Percentiles rank a stretch among this genome's conserved stretches.
These are phyloP conservation scores for Venturiaceae sp. DNA, from an alignment of 2,329 filamentous ascomycete species.

Conservation along the genomic window DNA sequence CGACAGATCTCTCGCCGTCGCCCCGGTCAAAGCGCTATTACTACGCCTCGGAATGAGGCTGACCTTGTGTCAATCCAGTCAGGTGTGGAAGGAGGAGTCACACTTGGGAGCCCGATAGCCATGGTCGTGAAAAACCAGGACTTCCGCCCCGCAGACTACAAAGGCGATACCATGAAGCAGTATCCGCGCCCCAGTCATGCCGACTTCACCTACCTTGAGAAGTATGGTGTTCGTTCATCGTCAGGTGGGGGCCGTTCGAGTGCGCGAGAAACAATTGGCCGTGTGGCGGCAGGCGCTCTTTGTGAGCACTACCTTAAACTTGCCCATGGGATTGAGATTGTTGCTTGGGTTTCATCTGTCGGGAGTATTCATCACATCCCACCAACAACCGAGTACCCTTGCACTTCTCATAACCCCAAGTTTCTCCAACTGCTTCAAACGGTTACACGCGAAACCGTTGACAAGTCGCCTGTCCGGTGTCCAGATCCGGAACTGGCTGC, in stretches of 20 bases:
- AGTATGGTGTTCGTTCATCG: constrained; percentile 1
- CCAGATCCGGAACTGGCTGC: constrained; percentile 55
- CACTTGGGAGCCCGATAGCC: too few relatives aligned
- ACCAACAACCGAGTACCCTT: constrained; percentile 56
- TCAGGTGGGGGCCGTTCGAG: neutral
- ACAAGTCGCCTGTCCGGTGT: constrained; percentile 74
- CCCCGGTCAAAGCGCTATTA: too few relatives aligned
- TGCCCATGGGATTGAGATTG: constrained; percentile 78
- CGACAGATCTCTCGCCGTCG: too few relatives aligned
- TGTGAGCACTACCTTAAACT: constrained; percentile 83
- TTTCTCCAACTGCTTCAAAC: constrained; percentile 66
- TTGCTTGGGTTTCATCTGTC: constrained; percentile 80
- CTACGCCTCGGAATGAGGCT: too few relatives aligned
- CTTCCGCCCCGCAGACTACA: too few relatives aligned
- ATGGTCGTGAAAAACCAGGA: too few relatives aligned
- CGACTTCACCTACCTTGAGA: constrained; percentile 2
- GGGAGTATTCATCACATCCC: constrained; percentile 70
- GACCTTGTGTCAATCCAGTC: too few relatives aligned
- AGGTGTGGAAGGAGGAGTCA: too few relatives aligned
- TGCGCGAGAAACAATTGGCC: constrained; percentile 23
- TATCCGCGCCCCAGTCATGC: constrained; percentile 3
- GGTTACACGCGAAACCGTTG: constrained; percentile 67
- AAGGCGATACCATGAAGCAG: neutral
- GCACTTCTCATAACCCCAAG: constrained; percentile 61
- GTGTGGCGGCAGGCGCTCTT: constrained; percentile 83